phyloP scores from a whole-genome alignment of 2,329 filamentous ascomycete species.

The Hymenoscyphus infarciens region DNA sequence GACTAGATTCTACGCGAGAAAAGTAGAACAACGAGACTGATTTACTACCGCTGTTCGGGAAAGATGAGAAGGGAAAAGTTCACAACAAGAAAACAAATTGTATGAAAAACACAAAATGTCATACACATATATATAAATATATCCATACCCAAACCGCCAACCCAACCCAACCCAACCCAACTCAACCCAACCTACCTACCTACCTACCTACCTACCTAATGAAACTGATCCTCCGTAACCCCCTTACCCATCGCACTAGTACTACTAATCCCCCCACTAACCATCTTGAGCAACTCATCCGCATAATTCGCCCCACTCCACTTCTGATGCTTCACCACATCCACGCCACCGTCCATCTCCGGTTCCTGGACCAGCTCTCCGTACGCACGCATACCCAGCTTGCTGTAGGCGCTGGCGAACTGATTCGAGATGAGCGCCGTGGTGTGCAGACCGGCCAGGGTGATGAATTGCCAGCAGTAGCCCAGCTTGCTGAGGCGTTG shows the following conservation, averaged over 20 bases:
- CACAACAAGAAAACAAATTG: too few relatives aligned
- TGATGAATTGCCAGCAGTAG: constrained; percentile 99
- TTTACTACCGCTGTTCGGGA: too few relatives aligned
- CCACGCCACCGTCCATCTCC: constrained; percentile 84
- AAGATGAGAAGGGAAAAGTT: too few relatives aligned
- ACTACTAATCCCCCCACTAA: constrained; percentile 84
- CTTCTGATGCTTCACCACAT: constrained; percentile 98
- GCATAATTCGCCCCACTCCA: constrained; percentile 95
- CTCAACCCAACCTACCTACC: neutral
- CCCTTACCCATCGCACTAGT: constrained; percentile 97
- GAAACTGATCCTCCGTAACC: constrained; percentile 97
- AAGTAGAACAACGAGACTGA: too few relatives aligned
- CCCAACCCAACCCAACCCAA: too few relatives aligned
- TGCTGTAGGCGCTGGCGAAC: constrained; percentile 78
- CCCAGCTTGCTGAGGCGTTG: constrained; percentile 78
- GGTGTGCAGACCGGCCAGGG: constrained; percentile 93
- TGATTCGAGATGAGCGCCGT: constrained; percentile 88
- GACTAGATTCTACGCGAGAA: too few relatives aligned
- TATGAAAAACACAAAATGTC: too few relatives aligned
- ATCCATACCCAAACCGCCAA: too few relatives aligned
- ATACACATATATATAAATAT: too few relatives aligned
- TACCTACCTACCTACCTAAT: constrained; percentile 36
- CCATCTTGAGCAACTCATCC: constrained; percentile 95
- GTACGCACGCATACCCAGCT: constrained; percentile 90
- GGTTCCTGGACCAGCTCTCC: constrained; percentile 97